Conservation (phyloP, 768 basidiomycete genomes). For the Myochromella boudieri region DNA sequence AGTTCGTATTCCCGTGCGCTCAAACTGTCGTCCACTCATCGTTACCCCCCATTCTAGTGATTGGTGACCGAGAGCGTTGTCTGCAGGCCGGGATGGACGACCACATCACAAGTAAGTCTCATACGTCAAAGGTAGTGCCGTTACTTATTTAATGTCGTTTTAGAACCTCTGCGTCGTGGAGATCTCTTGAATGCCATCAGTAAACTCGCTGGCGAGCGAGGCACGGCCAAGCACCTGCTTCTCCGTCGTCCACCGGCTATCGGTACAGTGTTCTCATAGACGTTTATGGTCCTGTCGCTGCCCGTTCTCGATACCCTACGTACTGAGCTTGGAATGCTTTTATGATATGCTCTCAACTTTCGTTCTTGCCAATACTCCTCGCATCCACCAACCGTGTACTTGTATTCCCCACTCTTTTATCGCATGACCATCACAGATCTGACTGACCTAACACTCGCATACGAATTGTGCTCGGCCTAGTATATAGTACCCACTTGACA, state of each 20-base stretch:
- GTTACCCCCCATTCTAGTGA: slow-evolving; percentile 53
- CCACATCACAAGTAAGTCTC: slow-evolving; percentile 72
- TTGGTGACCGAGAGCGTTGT: slow-evolving; percentile 61
- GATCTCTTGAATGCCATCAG: slow-evolving; percentile 82
- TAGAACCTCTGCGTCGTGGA: slow-evolving; percentile 77
- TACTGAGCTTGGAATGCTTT: no score
- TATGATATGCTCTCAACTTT: no score
- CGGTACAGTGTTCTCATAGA: slow-evolving; percentile 5
- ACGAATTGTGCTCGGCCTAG: no score
- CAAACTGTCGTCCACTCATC: neutral
- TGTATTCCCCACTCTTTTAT: no score
- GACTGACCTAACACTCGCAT: no score
- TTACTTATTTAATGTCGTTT: slow-evolving; percentile 6
- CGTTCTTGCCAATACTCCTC: no score
- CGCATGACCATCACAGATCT: no score
- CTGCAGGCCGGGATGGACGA: slow-evolving; percentile 64
- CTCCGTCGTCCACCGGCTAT: slow-evolving; percentile 16
- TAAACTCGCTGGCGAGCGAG: slow-evolving; percentile 71
- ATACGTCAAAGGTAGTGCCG: neutral
- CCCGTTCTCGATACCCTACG: no score
- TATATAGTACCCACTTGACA: no score
- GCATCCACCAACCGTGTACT: no score
- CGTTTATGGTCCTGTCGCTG: neutral
- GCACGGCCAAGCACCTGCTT: slow-evolving; percentile 34
- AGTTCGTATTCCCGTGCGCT: slow-evolving; percentile 50